Conservation (phyloP, 345 rosid genomes). For the Jatropha curcas region DNA sequence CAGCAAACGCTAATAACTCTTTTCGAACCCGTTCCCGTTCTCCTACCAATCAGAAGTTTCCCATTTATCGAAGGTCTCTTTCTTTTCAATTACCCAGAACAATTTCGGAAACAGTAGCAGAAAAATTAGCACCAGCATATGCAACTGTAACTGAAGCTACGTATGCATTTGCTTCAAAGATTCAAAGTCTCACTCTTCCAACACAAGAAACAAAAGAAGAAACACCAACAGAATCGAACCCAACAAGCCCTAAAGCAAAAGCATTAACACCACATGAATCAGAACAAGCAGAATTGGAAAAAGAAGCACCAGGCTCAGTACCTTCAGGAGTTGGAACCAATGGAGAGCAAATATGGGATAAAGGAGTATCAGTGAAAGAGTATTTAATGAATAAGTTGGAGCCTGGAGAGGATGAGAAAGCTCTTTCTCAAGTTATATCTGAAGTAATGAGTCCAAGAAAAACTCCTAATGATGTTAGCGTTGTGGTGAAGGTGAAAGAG, state of each 20-base stretch:
- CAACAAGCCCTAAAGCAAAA: neutral
- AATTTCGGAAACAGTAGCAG: constrained; percentile 38
- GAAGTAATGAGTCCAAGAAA: constrained; percentile 61
- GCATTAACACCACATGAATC: neutral
- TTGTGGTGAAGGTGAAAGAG: constrained; percentile 47
- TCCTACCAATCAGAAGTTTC: neutral
- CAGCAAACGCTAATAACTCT: constrained; percentile 3
- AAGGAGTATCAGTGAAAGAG: constrained; percentile 82
- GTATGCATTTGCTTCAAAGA: constrained; percentile 45
- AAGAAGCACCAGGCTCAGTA: constrained; percentile 13
- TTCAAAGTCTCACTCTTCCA: constrained; percentile 46
- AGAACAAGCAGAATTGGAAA: neutral
- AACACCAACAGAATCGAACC: neutral
- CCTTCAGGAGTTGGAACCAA: constrained; percentile 11
- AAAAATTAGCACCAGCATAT: constrained; percentile 52
- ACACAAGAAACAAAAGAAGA: constrained; percentile 11
- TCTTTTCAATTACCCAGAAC: constrained; percentile 26
- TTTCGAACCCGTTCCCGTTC: neutral
- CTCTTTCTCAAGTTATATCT: constrained; percentile 59
- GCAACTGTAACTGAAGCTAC: constrained; percentile 49
- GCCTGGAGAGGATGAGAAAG: constrained; percentile 81
- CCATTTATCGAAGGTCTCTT: too few relatives aligned
- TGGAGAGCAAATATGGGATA: constrained; percentile 44
- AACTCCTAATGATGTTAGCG: constrained; percentile 35
- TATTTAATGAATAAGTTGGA: constrained; percentile 58